Base-by-base conservation (phyloP, 192 early-diverging fungal genomes). In the Coemansia sp. region DNA sequence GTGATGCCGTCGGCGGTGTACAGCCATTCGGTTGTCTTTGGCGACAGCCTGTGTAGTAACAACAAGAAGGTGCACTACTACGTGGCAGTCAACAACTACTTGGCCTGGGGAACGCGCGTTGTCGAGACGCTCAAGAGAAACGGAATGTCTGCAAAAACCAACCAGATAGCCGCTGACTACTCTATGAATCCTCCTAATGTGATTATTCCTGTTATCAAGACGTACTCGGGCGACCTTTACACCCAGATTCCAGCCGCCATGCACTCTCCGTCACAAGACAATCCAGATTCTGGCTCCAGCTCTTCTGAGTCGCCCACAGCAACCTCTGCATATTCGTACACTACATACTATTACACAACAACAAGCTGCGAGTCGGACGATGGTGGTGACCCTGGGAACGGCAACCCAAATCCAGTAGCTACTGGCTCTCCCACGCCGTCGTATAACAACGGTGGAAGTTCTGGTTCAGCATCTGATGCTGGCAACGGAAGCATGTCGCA, bases 1-100 rank as follows among this genome's bases (percentile, higher is more conserved):
- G 62, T 63, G 0, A 60, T 58, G 5, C 78, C 78, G 0, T 52
- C 68, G n/a, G 78, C 72, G 12, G 41, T 80, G 12, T 80, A 71
- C 63, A 80, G 78, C 40, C 78, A 80, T 41, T 68, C 78, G 0
- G 78, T 71, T 4, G 78, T 80, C 3, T 74, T 74, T 65, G 78
- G 78, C 42, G 36, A 59, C 21, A 66, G 66, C 0, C 56, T 80
- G 4, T 80, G 78, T 60, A 67, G 68, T 42, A 46, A 52, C 12
- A 47, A 41, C 59, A 57, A 59, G 16, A 62, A 72, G 73, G 68
- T 64, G 11, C 56, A 72, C 59, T 80, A 80, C 43, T 80, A 72
- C 45, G 65, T 64, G 4, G 36, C 68, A 22, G 41, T 80, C 16
- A 51, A 46, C 41, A 80, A 72, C 63, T 80, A 74, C 13, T 41